Base-by-base conservation (phyloP, 179 eudicot genomes). In the Beta lomatogona region DNA sequence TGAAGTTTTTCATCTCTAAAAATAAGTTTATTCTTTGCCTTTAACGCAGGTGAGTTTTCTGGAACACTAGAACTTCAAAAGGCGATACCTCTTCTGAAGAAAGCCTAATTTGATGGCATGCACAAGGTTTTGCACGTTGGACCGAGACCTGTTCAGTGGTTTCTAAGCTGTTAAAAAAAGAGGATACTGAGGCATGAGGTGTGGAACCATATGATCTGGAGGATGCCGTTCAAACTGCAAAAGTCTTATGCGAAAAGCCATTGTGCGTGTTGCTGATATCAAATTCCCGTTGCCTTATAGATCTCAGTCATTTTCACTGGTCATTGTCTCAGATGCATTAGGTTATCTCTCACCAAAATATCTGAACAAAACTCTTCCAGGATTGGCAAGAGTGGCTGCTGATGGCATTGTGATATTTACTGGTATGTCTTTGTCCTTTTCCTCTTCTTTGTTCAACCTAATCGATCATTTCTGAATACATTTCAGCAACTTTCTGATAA, bases 181-280 rank as follows among this genome's bases (percentile, higher is more conserved):
- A 91, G 72, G 97, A 89, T 55, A 91, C 93, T 41, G 99, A 97
- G 88, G 98, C 98, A 69, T 97, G 98, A 97, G 99, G 99, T 46
- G 88, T 97, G 58, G 99, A 97, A 87, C 99, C 99, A 36, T 97
- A 97, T 85, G 99, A 97, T 77, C 83, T 97, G 14, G 99, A 97
- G 83, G 99, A 97, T 73, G 86, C 90, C 9, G 95, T 88, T 81
- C 81, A 18, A 85, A 71, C 86, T 97, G 99, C 90, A 92, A 89
- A 82, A 83, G 86, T 77, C 98, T 97, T 74, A 90, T 97, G 79
- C 92, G 85, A 22, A 94, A 89, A 89, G 98, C 97, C 84, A 78
- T 92, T 78, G 99, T 97, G 13, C 96, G 99, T 31, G 99, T 91
- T 82, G 95, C 98, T 89, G 98, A 96, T 82, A 93, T 96, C 82